These are phyloP conservation scores for Plenodomus biglobosus DNA, from an alignment of 2,329 filamentous ascomycete genomes.

Conservation along the genomic window DNA sequence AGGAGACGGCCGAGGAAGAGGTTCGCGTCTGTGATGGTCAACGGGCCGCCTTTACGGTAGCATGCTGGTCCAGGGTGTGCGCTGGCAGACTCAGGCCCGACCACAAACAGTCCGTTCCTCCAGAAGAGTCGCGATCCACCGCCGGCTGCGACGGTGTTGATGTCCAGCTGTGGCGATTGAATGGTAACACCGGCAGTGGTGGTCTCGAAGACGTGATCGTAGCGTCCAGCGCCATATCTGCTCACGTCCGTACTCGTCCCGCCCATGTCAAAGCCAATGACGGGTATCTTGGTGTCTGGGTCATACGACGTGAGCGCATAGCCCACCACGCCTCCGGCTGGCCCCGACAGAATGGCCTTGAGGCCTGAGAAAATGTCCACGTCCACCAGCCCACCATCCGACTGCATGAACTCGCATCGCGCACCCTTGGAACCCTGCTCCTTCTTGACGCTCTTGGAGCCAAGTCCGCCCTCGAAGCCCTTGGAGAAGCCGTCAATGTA, in stretches of 20 bases:
- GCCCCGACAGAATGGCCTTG: conserved; percentile 82
- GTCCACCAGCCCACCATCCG: conserved; percentile 71
- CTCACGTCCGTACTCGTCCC: conserved; percentile 92
- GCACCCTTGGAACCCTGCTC: conserved; percentile 67
- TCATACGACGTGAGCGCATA: conserved; percentile 93
- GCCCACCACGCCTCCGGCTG: conserved; percentile 90
- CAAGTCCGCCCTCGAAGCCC: conserved; percentile 79
- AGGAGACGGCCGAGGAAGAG: conserved; percentile 79
- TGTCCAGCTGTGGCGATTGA: conserved; percentile 87
- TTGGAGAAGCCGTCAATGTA: conserved; percentile 76
- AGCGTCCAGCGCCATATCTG: conserved; percentile 78
- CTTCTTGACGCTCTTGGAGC: conserved; percentile 70
- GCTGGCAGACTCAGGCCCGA: conserved; percentile 85
- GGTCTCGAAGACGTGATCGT: conserved; percentile 93
- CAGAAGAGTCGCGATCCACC: conserved; percentile 85
- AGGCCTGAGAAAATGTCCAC: conserved; percentile 82
- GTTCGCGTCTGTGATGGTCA: conserved; percentile 94
- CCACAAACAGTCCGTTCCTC: conserved; percentile 84
- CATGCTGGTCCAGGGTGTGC: conserved; percentile 89
- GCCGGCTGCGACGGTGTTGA: conserved; percentile 91
- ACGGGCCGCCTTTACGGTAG: conserved; percentile 84
- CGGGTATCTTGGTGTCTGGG: conserved; percentile 73
- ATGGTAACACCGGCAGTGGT: conserved; percentile 94
- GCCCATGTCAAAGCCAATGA: conserved; percentile 96
- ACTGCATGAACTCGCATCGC: conserved; percentile 94